Evolutionary conservation across 805 yeast species (phyloP).

Genomic region (Metschnikowia gelsemii): DNA sequence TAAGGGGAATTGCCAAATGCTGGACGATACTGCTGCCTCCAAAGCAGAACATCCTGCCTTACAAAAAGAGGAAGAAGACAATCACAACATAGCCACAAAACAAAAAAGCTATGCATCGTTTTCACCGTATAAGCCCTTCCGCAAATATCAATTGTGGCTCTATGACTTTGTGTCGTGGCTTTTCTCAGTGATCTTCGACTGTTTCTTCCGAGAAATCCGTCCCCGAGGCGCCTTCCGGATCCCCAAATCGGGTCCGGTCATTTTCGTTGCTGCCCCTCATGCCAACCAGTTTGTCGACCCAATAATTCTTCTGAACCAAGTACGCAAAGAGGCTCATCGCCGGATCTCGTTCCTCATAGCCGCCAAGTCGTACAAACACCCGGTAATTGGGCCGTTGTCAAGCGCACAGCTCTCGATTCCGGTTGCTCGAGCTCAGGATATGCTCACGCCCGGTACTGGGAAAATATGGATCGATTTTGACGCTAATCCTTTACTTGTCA

Average conservation of each 20-base stretch:
- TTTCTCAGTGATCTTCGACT: conserved; percentile 49
- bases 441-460: conserved; percentile 66
- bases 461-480: conserved; percentile 54
- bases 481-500: conserved; percentile 51
- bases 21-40: no score
- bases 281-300: conserved; percentile 92
- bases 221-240: conserved; percentile 81
- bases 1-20: no score
- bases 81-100: neutral
- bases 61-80: neutral
- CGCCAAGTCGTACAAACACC: conserved; percentile 64
- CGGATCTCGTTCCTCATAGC: conserved; percentile 83
- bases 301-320: conserved; percentile 79
- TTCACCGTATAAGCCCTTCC: conserved; percentile 18
- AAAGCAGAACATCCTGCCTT: neutral
- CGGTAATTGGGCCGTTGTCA: conserved; percentile 73
- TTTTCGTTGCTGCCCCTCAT: conserved; percentile 96
- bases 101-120: conserved; percentile 1
- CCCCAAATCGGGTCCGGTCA: conserved; percentile 74
- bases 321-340: conserved; percentile 62
- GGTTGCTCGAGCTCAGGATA: conserved; percentile 90
- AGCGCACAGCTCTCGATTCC: conserved; percentile 81
- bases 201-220: conserved; percentile 85
- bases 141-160: conserved; percentile 18
- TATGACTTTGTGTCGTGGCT: conserved; percentile 56